phyloP scores from a whole-genome alignment of 2,329 filamentous ascomycete genomes.

The Corinectria fuckeliana region DNA sequence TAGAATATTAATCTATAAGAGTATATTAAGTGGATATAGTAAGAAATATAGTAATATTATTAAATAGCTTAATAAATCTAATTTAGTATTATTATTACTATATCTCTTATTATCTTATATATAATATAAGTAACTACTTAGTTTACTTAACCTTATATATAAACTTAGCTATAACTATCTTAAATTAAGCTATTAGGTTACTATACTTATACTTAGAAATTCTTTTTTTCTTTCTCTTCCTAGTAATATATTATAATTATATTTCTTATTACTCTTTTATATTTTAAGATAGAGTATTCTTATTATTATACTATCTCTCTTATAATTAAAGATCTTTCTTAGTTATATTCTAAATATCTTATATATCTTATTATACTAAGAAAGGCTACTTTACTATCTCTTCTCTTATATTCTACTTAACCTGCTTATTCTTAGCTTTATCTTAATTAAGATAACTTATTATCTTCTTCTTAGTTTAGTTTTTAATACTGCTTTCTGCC shows the following conservation, averaged over 20 bases:
- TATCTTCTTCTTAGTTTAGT: not conserved
- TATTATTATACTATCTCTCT: too few relatives aligned
- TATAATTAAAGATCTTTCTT: too few relatives aligned
- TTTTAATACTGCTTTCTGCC: too few relatives aligned
- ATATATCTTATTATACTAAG: too few relatives aligned
- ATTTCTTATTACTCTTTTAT: too few relatives aligned
- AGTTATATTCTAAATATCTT: too few relatives aligned
- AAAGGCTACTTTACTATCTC: too few relatives aligned
- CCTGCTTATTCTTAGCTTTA: not conserved
- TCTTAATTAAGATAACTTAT: not conserved
- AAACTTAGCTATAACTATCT: not conserved
- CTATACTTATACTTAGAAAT: too few relatives aligned
- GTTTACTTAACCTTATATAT: not conserved
- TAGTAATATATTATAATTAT: too few relatives aligned
- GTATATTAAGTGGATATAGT: not conserved
- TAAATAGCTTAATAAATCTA: not conserved
- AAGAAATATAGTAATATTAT: not conserved
- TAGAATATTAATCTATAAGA: not conserved
- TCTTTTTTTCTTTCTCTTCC: not conserved
- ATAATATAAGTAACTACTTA: not conserved
- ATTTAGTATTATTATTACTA: too few relatives aligned
- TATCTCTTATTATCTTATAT: too few relatives aligned
- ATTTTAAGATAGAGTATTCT: not conserved
- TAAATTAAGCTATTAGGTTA: too few relatives aligned
- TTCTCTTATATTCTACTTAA: not conserved